Conservation (phyloP, 371 early-diverging fungal species). For the Mortierella sp. region DNA sequence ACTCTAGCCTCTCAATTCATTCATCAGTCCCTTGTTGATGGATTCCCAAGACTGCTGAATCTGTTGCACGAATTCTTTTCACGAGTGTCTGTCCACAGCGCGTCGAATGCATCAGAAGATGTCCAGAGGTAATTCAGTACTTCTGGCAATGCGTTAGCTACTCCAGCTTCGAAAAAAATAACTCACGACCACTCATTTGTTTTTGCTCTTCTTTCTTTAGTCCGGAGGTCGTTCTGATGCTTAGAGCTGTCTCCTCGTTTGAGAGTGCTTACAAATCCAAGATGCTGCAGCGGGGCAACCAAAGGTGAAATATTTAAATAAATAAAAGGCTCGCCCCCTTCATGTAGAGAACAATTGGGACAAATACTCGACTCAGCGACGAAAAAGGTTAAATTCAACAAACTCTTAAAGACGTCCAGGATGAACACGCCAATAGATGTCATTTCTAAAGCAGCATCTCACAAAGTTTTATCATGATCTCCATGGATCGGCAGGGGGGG, state of each 20-base stretch:
- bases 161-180: not conserved
- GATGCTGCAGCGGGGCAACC: conserved; percentile 69
- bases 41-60: conserved; percentile 81
- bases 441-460: no score
- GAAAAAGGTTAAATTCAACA: no score
- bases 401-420: no score
- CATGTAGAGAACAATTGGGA: no score
- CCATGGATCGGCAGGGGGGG: no score
- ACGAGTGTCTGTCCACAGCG: conserved; percentile 72
- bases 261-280: conserved; percentile 75
- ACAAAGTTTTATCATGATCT: no score
- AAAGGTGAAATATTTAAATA: conserved; percentile 48
- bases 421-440: no score
- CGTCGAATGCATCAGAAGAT: conserved; percentile 59
- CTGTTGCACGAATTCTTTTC: conserved; percentile 81
- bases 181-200: not conserved
- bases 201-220: conserved; percentile 42
- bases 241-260: conserved; percentile 73
- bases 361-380: no score
- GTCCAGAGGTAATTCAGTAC: conserved; percentile 59
- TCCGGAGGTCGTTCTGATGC: conserved; percentile 73
- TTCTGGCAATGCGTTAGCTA: not conserved
- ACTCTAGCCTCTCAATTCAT: conserved; percentile 69
- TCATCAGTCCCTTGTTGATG: conserved; percentile 76
- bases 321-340: no score